Percentiles rank a stretch among this genome's conserved stretches.
These are phyloP conservation scores for Termitomyces sp. DNA, from an alignment of 768 basidiomycete genomes.

Conservation along the genomic window DNA sequence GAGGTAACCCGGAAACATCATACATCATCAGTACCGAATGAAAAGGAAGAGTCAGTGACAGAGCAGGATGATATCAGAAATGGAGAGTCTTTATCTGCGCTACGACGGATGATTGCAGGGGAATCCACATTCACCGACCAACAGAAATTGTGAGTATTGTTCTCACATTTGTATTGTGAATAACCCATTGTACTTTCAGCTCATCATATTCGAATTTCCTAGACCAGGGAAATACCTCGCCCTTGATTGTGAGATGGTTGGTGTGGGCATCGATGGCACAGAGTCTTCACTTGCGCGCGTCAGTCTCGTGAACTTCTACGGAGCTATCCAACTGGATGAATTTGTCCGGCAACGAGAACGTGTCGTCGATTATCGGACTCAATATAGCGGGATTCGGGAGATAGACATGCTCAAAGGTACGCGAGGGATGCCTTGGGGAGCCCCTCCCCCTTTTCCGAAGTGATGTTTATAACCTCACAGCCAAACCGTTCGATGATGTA, in stretches of 20 bases:
- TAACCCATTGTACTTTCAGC: neutral
- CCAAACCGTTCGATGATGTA: constrained; percentile 72
- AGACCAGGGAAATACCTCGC: constrained; percentile 74
- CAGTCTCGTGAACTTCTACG: constrained; percentile 85
- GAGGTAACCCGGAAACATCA: neutral
- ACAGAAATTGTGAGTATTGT: constrained; percentile 38
- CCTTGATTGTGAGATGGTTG: constrained; percentile 98
- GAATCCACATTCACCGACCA: constrained; percentile 30
- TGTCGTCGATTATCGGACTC: constrained; percentile 90
- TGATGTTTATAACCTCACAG: constrained; percentile 27
- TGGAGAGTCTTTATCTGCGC: constrained; percentile 38
- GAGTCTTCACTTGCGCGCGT: constrained; percentile 88
- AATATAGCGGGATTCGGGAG: constrained; percentile 79
- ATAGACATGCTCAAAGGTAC: constrained; percentile 67
- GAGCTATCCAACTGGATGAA: constrained; percentile 71
- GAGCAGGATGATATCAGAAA: constrained; percentile 28
- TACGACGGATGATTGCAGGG: constrained; percentile 53
- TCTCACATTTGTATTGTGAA: constrained; percentile 2
- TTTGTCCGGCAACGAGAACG: constrained; percentile 84
- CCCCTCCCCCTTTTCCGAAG: neutral
- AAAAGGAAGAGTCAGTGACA: neutral
- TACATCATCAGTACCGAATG: neutral
- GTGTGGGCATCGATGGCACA: constrained; percentile 75
- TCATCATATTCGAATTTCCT: neutral
- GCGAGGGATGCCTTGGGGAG: constrained; percentile 8